These are phyloP conservation scores for Trypanosoma platydactyli DNA, from an alignment of 208 protist species.

Conservation along the genomic window DNA sequence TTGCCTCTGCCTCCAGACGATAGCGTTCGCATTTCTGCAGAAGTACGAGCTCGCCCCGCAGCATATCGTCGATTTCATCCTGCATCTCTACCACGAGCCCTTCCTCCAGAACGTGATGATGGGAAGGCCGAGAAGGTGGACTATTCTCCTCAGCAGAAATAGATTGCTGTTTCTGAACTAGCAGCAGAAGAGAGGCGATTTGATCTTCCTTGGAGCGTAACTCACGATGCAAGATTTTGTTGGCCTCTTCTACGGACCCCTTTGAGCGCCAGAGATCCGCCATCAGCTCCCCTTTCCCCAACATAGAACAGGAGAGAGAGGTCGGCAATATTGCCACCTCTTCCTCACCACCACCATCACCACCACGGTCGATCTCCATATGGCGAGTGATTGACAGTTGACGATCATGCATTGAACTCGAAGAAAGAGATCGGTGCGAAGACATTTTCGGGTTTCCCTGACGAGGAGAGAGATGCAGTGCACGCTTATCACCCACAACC, in stretches of 20 bases:
- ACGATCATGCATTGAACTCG: neutral
- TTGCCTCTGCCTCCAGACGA: slow-evolving; percentile 31
- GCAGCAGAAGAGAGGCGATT: slow-evolving; percentile 4
- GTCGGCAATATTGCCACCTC: neutral
- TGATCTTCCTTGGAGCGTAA: neutral
- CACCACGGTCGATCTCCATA: too few relatives aligned
- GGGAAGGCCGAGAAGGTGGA: neutral
- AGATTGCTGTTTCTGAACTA: too few relatives aligned
- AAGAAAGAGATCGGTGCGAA: neutral
- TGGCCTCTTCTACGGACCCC: slow-evolving; percentile 28
- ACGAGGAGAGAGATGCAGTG: neutral
- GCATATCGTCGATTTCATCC: slow-evolving; percentile 66
- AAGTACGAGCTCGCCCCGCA: slow-evolving; percentile 48
- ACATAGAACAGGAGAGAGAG: too few relatives aligned
- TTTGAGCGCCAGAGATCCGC: slow-evolving; percentile 30
- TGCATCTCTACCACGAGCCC: slow-evolving; percentile 66
- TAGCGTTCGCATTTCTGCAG: slow-evolving; percentile 39
- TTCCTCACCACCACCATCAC: neutral
- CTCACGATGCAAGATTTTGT: slow-evolving; percentile 17
- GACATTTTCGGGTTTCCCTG: neutral
- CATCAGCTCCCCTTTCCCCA: slow-evolving; percentile 28
- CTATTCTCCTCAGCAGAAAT: too few relatives aligned
- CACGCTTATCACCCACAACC: neutral
- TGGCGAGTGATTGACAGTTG: slow-evolving; percentile 25
- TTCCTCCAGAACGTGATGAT: slow-evolving; percentile 42